Evolutionary conservation across 805 yeast genomes (phyloP), one percentile per base, ranked within the genome.

Genomic region (Torulaspora delbrueckii): DNA sequence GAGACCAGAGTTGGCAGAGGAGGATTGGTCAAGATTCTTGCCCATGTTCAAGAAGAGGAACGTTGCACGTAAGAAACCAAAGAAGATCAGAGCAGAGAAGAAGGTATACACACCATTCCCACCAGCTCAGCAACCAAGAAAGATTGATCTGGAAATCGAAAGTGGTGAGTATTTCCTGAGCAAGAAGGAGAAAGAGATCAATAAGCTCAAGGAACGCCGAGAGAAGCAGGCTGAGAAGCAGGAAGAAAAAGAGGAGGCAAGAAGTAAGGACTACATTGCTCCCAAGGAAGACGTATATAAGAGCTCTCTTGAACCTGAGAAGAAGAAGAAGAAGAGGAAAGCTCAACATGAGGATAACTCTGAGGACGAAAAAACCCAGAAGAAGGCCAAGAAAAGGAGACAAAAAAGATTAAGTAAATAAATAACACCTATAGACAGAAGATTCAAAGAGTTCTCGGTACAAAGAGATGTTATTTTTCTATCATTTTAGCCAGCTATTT

Each of bases 81-180:
- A 77, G 68, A 80, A 78, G 66, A 71, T 77, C 60, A 78, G 70
- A 57, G 82, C 66, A 40, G 71, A 68, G 46, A 76, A 78, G 74
- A 90, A 84, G 69, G 82, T 80, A 3, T 91, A 91, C 78, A 93
- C 99, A 27, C 98, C 99, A 63, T 93, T 93, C 89, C 99, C 99
- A 72, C 98, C 99, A 58, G 86, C 87, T 42, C 99, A 87, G 70
- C 79, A 81, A 55, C 99, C 98, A 62, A 84, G 98, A 75, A 90
- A 93, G 86, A 75, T 93, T 68, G 99, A 93, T 78, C 73, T 90
- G 65, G 95, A 89, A 72, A 89, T 93, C 68, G 99, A 93, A 69
- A 82, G 95, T 73, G 99, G 99, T 79, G 99, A 93, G 68, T 93
- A 88, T 71, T 93, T 93, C 79, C 75, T 93, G 71, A 86, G 88